Conservation (phyloP, 1,139 yeast species). For the Pichia sp. region DNA sequence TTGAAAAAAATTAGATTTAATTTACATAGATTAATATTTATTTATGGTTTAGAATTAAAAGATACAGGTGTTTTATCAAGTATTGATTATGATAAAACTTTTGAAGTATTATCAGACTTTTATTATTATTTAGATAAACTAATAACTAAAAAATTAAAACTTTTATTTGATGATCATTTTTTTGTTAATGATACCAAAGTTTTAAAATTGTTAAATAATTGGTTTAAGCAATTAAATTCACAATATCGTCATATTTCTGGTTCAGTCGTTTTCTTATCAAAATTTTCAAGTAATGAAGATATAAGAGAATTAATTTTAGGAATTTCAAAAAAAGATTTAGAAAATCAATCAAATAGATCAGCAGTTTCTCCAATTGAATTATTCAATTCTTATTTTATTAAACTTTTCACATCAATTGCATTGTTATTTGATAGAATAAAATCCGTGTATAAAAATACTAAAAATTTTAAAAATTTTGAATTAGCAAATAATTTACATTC, state of each 20-base stretch:
- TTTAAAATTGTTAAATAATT: constrained; percentile 19
- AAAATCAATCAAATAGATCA: constrained; percentile 19
- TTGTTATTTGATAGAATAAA: constrained; percentile 22
- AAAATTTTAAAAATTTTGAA: constrained; percentile 12
- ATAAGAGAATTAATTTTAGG: constrained; percentile 22
- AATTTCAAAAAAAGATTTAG: constrained; percentile 18
- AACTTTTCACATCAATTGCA: constrained; percentile 27
- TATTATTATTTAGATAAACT: constrained; percentile 24
- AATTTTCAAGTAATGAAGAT: constrained; percentile 21
- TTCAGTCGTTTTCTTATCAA: constrained; percentile 25
- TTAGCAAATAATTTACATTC: constrained; percentile 10
- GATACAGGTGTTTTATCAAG: constrained; percentile 16
- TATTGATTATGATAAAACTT: constrained; percentile 25
- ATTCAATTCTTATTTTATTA: constrained; percentile 26
- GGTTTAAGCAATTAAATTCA: constrained; percentile 23
- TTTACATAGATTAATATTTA: constrained; percentile 52
- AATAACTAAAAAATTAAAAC: constrained; percentile 22
- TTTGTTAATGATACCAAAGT: constrained; percentile 26
- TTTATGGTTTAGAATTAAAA: constrained; percentile 25
- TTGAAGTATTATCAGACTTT: constrained; percentile 23
- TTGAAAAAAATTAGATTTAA: constrained; percentile 31
- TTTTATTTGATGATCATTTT: constrained; percentile 24
- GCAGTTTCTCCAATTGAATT: constrained; percentile 25
- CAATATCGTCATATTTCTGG: constrained; percentile 26
- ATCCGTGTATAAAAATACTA: constrained; percentile 19